Evolutionary conservation across 805 yeast species (phyloP).

Genomic region (Metschnikowia dekortorum): DNA sequence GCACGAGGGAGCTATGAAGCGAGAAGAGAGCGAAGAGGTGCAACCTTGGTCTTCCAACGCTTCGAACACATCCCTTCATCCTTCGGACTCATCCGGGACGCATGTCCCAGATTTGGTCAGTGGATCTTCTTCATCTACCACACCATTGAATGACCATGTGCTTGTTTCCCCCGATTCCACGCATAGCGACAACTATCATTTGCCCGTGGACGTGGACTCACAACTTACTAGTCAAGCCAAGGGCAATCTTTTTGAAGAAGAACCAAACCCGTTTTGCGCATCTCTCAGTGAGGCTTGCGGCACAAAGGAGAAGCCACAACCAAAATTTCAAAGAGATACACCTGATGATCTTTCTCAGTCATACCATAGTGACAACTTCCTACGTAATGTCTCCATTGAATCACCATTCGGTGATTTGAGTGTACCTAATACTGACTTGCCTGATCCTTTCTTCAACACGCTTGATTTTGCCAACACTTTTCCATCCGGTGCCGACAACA

Average conservation of each 20-base stretch:
- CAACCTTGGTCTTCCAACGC: slow-evolving; percentile 40
- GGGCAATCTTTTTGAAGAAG: slow-evolving; percentile 51
- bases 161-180: slow-evolving; percentile 31
- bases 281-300: slow-evolving; percentile 83
- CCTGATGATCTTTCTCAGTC: slow-evolving; percentile 6
- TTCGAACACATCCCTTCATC: slow-evolving; percentile 6
- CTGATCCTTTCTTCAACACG: slow-evolving; percentile 1
- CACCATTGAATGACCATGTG: slow-evolving; percentile 36
- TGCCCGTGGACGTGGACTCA: slow-evolving; percentile 11
- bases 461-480: neutral
- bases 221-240: slow-evolving; percentile 14
- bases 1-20: neutral
- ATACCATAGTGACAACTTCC: slow-evolving; percentile 4
- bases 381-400: neutral
- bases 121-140: slow-evolving; percentile 33
- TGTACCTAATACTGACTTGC: neutral
- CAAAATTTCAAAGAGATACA: slow-evolving; percentile 33
- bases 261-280: slow-evolving; percentile 70
- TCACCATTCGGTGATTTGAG: slow-evolving; percentile 1
- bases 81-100: slow-evolving; percentile 6
- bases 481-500: neutral
- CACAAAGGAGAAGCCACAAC: slow-evolving; percentile 61
- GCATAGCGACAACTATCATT: slow-evolving; percentile 14
- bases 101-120: slow-evolving; percentile 34
- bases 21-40: neutral